phyloP scores from a whole-genome alignment of 345 rosid species.

The Durio zibethinus region DNA sequence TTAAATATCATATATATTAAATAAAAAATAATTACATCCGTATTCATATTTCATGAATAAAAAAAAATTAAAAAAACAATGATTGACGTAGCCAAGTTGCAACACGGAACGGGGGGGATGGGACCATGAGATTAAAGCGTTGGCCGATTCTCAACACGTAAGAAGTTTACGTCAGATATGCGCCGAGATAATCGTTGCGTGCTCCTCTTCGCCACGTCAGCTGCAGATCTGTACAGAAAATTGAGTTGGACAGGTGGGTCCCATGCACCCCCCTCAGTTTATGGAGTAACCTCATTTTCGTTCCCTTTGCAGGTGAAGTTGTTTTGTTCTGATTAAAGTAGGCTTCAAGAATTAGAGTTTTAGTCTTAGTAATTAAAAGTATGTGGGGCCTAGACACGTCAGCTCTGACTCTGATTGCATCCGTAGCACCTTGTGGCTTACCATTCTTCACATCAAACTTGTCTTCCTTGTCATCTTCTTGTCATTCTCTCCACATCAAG shows the following conservation, averaged over 20 bases:
- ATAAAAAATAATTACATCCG: not conserved
- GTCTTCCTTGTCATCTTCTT: not conserved
- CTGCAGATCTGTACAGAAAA: not conserved
- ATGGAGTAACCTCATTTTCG: not conserved
- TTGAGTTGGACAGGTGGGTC: not conserved
- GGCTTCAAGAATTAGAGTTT: not conserved
- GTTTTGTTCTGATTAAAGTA: not conserved
- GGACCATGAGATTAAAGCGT: not conserved
- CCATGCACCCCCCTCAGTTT: not conserved
- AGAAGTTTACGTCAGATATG: conserved; percentile 3
- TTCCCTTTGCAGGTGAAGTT: not conserved
- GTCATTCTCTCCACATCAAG: not conserved
- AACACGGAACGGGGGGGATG: not conserved
- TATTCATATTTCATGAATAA: not conserved
- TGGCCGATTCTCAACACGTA: conserved; percentile 11
- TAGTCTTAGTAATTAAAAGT: not conserved
- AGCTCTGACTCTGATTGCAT: not conserved
- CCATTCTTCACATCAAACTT: not conserved
- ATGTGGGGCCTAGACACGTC: not conserved
- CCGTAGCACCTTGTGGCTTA: not conserved
- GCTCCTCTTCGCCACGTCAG: conserved; percentile 22
- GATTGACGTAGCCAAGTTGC: not conserved
- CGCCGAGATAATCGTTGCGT: not conserved
- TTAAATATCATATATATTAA: too few species aligned
- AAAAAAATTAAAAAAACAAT: not conserved